A percentile compares a stretch with the other conserved stretches of the same genome.
phyloP scores from a whole-genome alignment of 2,329 filamentous ascomycete genomes.

The Nakataea oryzae region DNA sequence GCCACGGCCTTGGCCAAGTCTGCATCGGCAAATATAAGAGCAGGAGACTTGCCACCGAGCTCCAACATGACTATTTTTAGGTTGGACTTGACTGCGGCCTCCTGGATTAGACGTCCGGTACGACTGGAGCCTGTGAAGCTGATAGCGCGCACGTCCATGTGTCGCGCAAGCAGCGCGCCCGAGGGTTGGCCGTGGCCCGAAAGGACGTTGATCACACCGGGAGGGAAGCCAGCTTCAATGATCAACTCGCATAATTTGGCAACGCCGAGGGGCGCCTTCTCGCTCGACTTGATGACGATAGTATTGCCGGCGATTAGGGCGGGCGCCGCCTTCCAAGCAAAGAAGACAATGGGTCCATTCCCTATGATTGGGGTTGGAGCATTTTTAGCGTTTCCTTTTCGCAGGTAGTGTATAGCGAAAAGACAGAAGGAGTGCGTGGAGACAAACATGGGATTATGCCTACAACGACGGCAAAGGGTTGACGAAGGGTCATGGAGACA shows the following conservation, averaged over 20 bases:
- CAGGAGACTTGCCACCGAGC: conserved; percentile 49
- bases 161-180: conserved; percentile 10
- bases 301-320: conserved; percentile 47
- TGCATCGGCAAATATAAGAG: conserved; percentile 48
- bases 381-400: too few species aligned
- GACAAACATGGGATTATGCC: conserved; percentile 42
- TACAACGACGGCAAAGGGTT: conserved; percentile 41
- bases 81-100: conserved; percentile 47
- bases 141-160: conserved; percentile 42
- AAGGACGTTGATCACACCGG: conserved; percentile 58
- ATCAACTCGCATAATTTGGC: conserved; percentile 49
- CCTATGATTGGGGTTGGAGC: conserved; percentile 45
- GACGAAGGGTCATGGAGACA: conserved; percentile 32
- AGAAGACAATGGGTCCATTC: conserved; percentile 59
- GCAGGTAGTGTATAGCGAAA: too few species aligned
- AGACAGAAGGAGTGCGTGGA: too few species aligned
- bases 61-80: conserved; percentile 51
- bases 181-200: conserved; percentile 44
- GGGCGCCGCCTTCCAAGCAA: conserved; percentile 58
- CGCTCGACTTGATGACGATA: conserved; percentile 44
- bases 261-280: conserved; percentile 46
- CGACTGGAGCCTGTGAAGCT: conserved; percentile 52
- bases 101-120: conserved; percentile 49
- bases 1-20: conserved; percentile 47
- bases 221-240: conserved; percentile 58